Base-by-base conservation (phyloP, 2,329 filamentous ascomycete genomes). In the Pseudogymnoascus sp. region DNA sequence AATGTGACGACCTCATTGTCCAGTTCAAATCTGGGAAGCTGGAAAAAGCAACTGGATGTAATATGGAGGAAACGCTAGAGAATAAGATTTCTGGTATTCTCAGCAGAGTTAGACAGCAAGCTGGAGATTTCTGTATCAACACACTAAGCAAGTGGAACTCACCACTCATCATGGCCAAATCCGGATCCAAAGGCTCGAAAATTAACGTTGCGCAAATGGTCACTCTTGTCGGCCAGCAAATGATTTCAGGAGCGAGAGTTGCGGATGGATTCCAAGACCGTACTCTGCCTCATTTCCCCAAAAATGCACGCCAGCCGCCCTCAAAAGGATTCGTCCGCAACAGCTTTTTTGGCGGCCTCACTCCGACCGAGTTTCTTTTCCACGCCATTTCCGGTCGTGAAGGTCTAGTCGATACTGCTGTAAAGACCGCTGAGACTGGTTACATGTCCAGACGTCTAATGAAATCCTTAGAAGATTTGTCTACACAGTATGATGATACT, bases 191-290 rank as follows among this genome's bases (percentile, higher is more conserved):
- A 76, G 95, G 95, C 74, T 96, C 92, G 4, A 89, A 91, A 70
- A 96, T 99, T 80, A 99, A 99, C 80, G 95, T 99, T 35, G 95
- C 95, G 8, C 95, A 99, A 79, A 99, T 99, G 95, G 90, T 97
- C 74, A 93, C 95, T 64, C 87, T 93, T 65, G 95, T 99, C 73
- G 95, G 95, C 61, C 95, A 99, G 77, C 95, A 99, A 71, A 97
- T 97, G 84, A 97, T 99, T 71, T 90, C 90, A 65, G 91, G 92
- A 60, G 86, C 90, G 72, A 93, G 95, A 84, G 93, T 99, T 33
- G 85, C 91, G 50, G 91, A 99, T 76, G 95, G 95, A 6, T 99
- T 99, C 77, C 93, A 97, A 74, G 93, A 97, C 75, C 87, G 95
- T 71, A 97, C 89, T 64, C 77, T 99, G 62, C 95, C 95, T 40